Evolutionary conservation across 257 asterid genomes (phyloP), one percentile per base, ranked within the genome.

Genomic region (Ballota nigra): DNA sequence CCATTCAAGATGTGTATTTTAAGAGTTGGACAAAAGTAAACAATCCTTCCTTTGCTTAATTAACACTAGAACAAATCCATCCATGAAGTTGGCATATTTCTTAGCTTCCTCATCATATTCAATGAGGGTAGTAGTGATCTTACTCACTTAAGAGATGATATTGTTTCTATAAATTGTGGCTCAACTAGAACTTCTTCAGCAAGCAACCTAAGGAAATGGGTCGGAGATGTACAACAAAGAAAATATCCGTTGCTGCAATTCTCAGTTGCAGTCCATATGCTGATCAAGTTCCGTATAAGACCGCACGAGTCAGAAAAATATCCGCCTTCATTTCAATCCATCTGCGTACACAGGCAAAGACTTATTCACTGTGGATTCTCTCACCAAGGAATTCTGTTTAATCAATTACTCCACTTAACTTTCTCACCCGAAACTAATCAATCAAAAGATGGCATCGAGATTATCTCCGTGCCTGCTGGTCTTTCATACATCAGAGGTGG

Each of bases 161-260:
- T n/a, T n/a, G 51, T 78, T 68, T 82, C 86, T 3, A 62, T 86
- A 36, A 78, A 77, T 16, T 84, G 86, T 24, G 85, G 92, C 40
- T 68, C 81, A 26, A 20, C 69, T 40, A 71, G 75, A 53, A 28
- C 38, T 66, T 66, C 34, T 34, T 66, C 77, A 31, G 79, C 86
- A 10, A 55, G 41, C 40, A 53, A 68, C 33, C 83, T 86, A 33
- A 80, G 77, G 53, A 7, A 57, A 66, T 84, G 89, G 87, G 20
- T 78, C 16, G 84, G 86, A 19, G 59, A 52, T 52, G 8, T 13
- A 4, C 59, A 8, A 2, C 55, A 70, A 1, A 61, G 57, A 61
- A 11, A 3, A 12, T 41, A 15, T 13, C 16, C 43, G 26, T 56
- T 51, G 22, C 34, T 82, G 23, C 79, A 52, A 6, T 34, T 85